Evolutionary conservation across 129 eudicot genomes (phyloP), one percentile per base, ranked within the genome.

Genomic region (Centrapalus pauciflorus): DNA sequence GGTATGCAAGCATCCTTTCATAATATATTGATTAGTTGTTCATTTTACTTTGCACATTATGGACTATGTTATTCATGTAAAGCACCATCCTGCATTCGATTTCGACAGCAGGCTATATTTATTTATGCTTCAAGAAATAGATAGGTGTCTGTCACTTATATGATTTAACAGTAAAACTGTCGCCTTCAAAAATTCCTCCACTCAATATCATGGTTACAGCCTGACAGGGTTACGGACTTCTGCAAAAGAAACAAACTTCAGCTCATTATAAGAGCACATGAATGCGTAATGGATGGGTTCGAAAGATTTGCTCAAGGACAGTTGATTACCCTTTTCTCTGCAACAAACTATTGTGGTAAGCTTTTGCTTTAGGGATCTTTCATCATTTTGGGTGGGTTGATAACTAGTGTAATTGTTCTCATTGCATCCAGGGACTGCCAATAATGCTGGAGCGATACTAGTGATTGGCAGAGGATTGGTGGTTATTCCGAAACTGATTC

Each of bases 291-390:
- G 96, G 96, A 92, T 78, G 96, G 98, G 49, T 87, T 91, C 38
- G 96, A 91, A 70, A 79, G 96, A 35, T 91, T 91, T 70, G 98
- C 98, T 32, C 96, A 92, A 35, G 96, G 98, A 66, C 96, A 92
- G 79, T 69, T 92, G 79, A 88, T 92, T 77, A 92, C 98, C 46
- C 96, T 92, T 61, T 92, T 92, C 62, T 92, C 98, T 32, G 96
- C 98, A 23, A 92, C 98, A 4, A 92, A 88, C 84, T 88, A 92
- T 78, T 92, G 98, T 52, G 98, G 98, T 85, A 85, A 38, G 51
- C 55, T n/a, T 35, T 41, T 1, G 17, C 48, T 62, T 65, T 29
- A 11, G 12, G 38, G 4, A 50, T 32, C 8, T 23, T 30, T 7
- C 21, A 27, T 33, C 13, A 28, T 20, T 16, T 29, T 4, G 27